phyloP scores from a whole-genome alignment of 1,139 yeast species.

The Yamadazyma taylorii region DNA sequence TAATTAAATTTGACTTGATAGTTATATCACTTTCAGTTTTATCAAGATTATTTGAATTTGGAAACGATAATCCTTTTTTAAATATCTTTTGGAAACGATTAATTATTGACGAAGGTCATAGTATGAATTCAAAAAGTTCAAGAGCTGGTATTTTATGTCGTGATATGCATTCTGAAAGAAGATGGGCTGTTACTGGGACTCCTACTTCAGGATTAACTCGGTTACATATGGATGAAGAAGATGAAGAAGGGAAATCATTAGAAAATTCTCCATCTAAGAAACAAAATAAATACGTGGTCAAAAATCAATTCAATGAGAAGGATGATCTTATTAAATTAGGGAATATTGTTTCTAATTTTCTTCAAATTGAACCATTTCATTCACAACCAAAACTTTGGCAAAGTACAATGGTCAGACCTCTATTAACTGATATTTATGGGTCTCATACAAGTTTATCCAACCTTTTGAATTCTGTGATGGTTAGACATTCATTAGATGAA shows the following conservation, averaged over 20 bases:
- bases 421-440: conserved; percentile 37
- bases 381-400: conserved; percentile 50
- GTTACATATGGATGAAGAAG: conserved; percentile 54
- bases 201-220: conserved; percentile 71
- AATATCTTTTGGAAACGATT: conserved; percentile 64
- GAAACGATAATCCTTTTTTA: conserved; percentile 33
- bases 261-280: conserved; percentile 18
- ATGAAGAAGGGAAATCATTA: conserved; percentile 20
- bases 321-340: conserved; percentile 60
- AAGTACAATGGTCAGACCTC: conserved; percentile 47
- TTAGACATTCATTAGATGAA: conserved; percentile 55
- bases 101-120: conserved; percentile 75
- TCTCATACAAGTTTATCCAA: conserved; percentile 39
- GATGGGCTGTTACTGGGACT: conserved; percentile 77
- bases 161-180: conserved; percentile 53
- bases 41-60: conserved; percentile 33
- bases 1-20: conserved; percentile 51
- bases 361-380: conserved; percentile 60
- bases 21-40: conserved; percentile 51
- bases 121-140: conserved; percentile 53
- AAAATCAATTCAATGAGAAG: conserved; percentile 34
- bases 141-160: conserved; percentile 50
- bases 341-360: conserved; percentile 49
- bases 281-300: conserved; percentile 40
- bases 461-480: conserved; percentile 47